Evolutionary conservation across 1,284 basidiomycete genomes (phyloP), one percentile per base, ranked within the genome.

Genomic region (Tilletia setariae): DNA sequence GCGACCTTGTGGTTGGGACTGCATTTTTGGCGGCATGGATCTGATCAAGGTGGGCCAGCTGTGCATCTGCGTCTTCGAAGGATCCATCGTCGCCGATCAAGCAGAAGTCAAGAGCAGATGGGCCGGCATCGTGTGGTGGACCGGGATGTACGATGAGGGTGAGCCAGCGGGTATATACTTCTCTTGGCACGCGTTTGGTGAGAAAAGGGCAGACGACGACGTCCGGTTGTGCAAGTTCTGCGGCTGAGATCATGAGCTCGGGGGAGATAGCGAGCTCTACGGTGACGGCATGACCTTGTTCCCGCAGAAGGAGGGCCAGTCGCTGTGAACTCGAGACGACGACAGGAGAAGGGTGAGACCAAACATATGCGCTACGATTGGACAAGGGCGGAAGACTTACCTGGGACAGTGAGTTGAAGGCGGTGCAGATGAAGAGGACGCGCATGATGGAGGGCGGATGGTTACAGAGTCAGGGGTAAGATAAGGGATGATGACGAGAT

Each of bases 71-170:
- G 47, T 82, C 77, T 21, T 76, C 30, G 30, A 77, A 70, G 40
- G 76, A 65, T 16, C 85, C 85, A 64, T 78, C 76, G 71, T 85
- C 85, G 16, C 85, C 85, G 66, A 85, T 76, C 21, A 85, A 74
- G 32, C 81, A 83, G 83, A 84, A 85, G 73, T 85, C 85, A 67
- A 85, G 80, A 4, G 85, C 83, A 1, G 84, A 85, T 7, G 85
- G 84, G 16, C 85, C 85, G 0, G 83, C 85, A 73, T 85, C 85
- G 0, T 84, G 85, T 0, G 85, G 85, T 2, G 85, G 83, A 19
- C 85, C 85, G 1, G 85, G 85, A 73, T 85, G 85, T 4, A 85
- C 81, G 68, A 85, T 84, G 43, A 85, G 81, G 1, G 85, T 85
- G 53, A 85, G 77, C 72, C 81, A 83, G 79, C 82, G 75, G 32